These are phyloP conservation scores for Trichoderma sp. DNA, from an alignment of 2,329 filamentous ascomycete species.

Conservation along the genomic window DNA sequence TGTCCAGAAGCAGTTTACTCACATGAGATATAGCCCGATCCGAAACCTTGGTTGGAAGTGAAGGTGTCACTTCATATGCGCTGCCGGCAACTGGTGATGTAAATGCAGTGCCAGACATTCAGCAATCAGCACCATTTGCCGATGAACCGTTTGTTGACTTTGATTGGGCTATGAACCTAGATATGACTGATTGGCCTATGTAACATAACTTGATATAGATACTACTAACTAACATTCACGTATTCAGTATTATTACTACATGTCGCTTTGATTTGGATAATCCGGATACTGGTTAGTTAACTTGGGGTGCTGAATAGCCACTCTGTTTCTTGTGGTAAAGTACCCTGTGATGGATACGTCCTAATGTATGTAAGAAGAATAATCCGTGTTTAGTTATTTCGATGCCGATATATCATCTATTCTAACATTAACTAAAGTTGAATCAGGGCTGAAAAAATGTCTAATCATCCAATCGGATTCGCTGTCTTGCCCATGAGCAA, in stretches of 20 bases:
- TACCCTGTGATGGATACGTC: not conserved
- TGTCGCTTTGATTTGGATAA: not conserved
- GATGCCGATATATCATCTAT: not conserved
- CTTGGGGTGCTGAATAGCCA: not conserved
- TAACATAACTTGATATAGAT: not conserved
- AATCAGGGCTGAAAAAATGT: not conserved
- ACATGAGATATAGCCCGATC: not conserved
- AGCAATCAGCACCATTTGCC: not conserved
- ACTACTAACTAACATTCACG: not conserved
- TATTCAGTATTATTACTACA: not conserved
- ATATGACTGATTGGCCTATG: conserved; percentile 2
- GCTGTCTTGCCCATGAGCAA: not conserved
- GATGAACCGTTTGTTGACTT: conserved; percentile 16
- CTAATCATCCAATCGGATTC: conserved; percentile 1
- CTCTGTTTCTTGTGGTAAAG: not conserved
- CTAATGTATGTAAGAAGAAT: not conserved
- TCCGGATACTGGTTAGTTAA: not conserved
- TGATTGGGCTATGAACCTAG: not conserved
- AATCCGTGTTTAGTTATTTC: not conserved
- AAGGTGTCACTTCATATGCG: not conserved
- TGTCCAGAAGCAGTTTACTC: not conserved
- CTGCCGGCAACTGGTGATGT: not conserved
- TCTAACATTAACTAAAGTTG: not conserved
- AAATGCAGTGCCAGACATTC: not conserved
- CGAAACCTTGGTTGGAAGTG: not conserved